Evolutionary conservation across 768 basidiomycete genomes (phyloP), one percentile per base, ranked within the genome.

Genomic region (Candolleomyces efflorescens): DNA sequence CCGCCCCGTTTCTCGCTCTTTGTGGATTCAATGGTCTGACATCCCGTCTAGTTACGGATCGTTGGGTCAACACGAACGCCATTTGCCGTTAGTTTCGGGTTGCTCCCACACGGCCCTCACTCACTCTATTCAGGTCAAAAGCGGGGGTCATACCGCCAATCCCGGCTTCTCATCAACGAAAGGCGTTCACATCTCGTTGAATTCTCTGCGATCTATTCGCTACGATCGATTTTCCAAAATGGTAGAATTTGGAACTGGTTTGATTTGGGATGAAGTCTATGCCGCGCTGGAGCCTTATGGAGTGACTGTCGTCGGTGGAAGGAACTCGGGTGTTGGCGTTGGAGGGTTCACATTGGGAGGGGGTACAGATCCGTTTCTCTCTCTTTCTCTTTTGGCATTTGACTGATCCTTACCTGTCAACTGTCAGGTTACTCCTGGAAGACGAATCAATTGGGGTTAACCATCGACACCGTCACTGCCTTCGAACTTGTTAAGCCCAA

Each of bases 261-360:
- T 82, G 22, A 72, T 83, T 24, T 89, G 85, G 86, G 86, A 89
- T 62, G 79, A 86, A 26, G 84, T 68, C 0, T 88, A 87, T 60
- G 71, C 73, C 3, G 79, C 78, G 3, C 73, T 89, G 3, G 73
- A 68, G 26, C 80, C 79, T 0, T 62, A 73, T 54, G 73, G 72
- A 5, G 79, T 83, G 7, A 83, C 74, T 48, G 82, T 87, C 15
- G 75, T 86, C 7, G 86, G 86, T 0, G 83, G 81, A 3, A 72
- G 85, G 2, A 81, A 83, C 2, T 68, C 78, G 7, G 83, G 83
- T 11, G 78, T 85, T 20, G 84, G 84, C 23, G 82, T 85, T 22
- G 84, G 77, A 17, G 83, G 86, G 1, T 79, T 84, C 58, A 78
- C 73, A 10, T 70, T 87, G 0, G 84, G 84, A 7, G 85, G 86